Percentiles rank a stretch among this genome's conserved stretches.
Conservation (phyloP, 352 stramenopile species). For the Phytophthora uliginosa region DNA sequence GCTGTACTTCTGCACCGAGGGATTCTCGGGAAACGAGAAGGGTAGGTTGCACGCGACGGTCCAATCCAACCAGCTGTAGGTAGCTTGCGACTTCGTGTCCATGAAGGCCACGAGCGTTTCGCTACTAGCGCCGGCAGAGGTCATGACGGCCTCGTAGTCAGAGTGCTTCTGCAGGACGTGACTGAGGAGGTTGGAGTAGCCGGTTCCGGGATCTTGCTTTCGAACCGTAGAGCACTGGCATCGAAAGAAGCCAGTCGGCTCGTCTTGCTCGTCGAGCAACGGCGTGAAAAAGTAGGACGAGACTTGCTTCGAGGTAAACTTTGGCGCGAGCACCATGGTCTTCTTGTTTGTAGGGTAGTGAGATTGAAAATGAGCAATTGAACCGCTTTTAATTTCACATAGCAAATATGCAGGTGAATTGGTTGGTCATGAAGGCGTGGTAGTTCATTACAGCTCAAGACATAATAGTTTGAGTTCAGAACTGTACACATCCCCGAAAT, state of each 20-base stretch:
- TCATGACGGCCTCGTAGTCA: background rate
- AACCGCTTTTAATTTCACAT: too few relatives aligned
- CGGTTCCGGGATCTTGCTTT: background rate
- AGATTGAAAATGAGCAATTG: too few relatives aligned
- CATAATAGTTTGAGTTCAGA: too few relatives aligned
- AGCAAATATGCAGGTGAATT: too few relatives aligned
- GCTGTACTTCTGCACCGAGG: background rate
- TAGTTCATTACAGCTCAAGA: too few relatives aligned
- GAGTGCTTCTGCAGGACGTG: too few relatives aligned
- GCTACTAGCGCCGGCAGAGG: background rate
- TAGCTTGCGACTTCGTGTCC: background rate
- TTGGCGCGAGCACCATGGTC: background rate
- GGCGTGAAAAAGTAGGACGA: background rate
- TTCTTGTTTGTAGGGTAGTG: too few relatives aligned
- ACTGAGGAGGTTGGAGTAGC: too few relatives aligned
- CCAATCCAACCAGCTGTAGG: background rate
- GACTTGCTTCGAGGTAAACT: background rate
- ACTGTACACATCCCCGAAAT: too few relatives aligned
- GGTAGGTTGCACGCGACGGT: background rate
- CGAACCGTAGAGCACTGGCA: background rate
- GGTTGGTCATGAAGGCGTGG: too few relatives aligned
- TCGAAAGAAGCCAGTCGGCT: background rate
- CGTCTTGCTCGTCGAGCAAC: background rate
- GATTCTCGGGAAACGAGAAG: background rate
- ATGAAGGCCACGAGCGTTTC: background rate